Conservation (phyloP, 2,329 filamentous ascomycete genomes). For the Keithomyces neogunnii region DNA sequence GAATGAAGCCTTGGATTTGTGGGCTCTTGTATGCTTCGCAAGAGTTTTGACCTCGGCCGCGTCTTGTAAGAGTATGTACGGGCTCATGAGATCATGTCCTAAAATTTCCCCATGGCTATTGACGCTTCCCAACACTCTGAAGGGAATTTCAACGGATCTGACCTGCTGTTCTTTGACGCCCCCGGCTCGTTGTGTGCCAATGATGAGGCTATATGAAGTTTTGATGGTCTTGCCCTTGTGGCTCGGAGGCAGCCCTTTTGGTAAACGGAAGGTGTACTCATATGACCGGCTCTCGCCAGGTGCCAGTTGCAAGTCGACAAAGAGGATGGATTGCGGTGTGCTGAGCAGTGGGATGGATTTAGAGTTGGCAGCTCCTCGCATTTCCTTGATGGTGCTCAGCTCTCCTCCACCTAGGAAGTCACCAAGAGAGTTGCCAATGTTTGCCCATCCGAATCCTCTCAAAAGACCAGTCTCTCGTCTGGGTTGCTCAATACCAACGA, state of each 20-base stretch:
- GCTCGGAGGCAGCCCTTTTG: constrained; percentile 80
- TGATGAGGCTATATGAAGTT: constrained; percentile 80
- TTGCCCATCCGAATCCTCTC: constrained; percentile 79
- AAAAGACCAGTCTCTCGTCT: constrained; percentile 75
- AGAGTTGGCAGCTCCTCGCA: constrained; percentile 79
- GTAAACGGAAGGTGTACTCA: constrained; percentile 78
- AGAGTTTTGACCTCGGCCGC: constrained; percentile 57
- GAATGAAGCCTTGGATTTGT: constrained; percentile 18
- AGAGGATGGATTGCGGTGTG: constrained; percentile 90
- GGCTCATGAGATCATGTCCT: constrained; percentile 88
- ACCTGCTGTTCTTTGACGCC: constrained; percentile 73
- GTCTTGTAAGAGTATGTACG: constrained; percentile 83
- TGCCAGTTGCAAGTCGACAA: constrained; percentile 80
- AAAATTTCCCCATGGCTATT: constrained; percentile 82
- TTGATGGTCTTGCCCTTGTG: constrained; percentile 92
- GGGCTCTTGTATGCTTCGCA: constrained; percentile 16
- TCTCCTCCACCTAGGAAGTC: constrained; percentile 81
- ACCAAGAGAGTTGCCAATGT: constrained; percentile 77
- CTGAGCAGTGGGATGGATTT: constrained; percentile 87
- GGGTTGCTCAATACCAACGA: constrained; percentile 66
- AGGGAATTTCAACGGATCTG: constrained; percentile 84
- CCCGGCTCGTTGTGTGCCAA: constrained; percentile 82
- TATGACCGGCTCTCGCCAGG: constrained; percentile 86
- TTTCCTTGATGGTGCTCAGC: constrained; percentile 89
- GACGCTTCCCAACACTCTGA: constrained; percentile 87